phyloP scores from a whole-genome alignment of 1,284 basidiomycete species.

The Puccinia polysora region DNA sequence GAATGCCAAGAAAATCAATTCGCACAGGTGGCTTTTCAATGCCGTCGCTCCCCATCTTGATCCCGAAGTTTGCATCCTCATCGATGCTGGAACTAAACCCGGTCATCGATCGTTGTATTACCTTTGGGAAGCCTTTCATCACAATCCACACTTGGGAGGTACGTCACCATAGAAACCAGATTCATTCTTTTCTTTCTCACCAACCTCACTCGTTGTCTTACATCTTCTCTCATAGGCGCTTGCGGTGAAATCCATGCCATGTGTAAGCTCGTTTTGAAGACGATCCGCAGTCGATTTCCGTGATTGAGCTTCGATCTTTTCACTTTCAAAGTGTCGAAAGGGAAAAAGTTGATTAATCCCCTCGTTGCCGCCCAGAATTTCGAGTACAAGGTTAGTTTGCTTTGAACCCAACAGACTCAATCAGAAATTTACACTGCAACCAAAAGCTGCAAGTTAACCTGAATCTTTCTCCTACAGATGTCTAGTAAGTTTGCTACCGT shows the following conservation, averaged over 20 bases:
- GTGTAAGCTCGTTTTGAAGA: conserved; percentile 43
- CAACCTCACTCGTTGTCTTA: not conserved
- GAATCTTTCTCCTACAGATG: conserved; percentile 15
- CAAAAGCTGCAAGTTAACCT: not conserved
- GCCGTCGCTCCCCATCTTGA: conserved; percentile 80
- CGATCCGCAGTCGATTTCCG: not conserved
- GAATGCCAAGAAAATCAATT: conserved; percentile 94
- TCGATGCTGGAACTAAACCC: conserved; percentile 93
- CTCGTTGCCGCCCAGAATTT: conserved; percentile 80
- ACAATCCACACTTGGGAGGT: conserved; percentile 74
- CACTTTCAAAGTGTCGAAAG: conserved; percentile 74
- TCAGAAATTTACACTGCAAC: not conserved
- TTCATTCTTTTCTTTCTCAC: not conserved
- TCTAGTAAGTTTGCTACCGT: conserved; percentile 30
- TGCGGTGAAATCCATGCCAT: conserved; percentile 62
- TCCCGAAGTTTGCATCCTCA: conserved; percentile 81
- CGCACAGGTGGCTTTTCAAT: conserved; percentile 96
- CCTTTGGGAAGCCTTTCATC: conserved; percentile 78
- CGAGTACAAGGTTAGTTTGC: conserved; percentile 65
- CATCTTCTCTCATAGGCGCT: conserved; percentile 58
- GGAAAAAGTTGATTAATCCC: conserved; percentile 86
- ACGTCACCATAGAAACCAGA: not conserved
- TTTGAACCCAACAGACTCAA: not conserved
- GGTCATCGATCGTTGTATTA: conserved; percentile 96
- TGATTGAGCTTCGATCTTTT: not conserved